phyloP scores from a whole-genome alignment of 371 early-diverging fungal species.

The Syncephalastrum monosporum region DNA sequence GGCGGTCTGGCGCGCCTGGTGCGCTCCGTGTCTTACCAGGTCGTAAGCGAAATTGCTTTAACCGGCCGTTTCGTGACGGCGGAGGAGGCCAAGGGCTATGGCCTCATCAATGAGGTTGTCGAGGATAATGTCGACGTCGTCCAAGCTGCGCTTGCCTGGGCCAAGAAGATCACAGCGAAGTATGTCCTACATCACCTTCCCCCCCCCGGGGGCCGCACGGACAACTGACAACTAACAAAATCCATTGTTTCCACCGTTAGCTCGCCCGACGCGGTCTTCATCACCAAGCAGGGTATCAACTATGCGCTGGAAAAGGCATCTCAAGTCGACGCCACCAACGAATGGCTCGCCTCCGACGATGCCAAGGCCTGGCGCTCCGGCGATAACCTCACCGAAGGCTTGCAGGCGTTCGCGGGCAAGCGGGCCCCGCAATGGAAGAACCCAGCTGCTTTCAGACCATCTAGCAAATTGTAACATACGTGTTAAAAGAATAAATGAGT shows the following conservation, averaged over 20 bases:
- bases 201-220: no score
- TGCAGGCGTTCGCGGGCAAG: conserved; percentile 40
- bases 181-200: conserved; percentile 11
- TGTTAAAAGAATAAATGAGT: no score
- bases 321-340: conserved; percentile 31
- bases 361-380: conserved; percentile 38
- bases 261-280: conserved; percentile 46
- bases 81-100: conserved; percentile 41
- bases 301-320: conserved; percentile 40
- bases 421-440: conserved; percentile 38
- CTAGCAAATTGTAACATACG: conserved; percentile 25
- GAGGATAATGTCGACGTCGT: conserved; percentile 33
- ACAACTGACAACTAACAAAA: background rate
- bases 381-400: conserved; percentile 39
- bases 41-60: conserved; percentile 43
- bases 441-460: conserved; percentile 19
- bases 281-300: conserved; percentile 44
- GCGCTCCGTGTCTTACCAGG: conserved; percentile 42
- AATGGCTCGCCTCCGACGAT: conserved; percentile 38
- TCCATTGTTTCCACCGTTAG: conserved; percentile 8
- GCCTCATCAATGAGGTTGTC: conserved; percentile 47
- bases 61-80: conserved; percentile 48
- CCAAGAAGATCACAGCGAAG: conserved; percentile 40
- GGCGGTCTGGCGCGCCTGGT: conserved; percentile 48
- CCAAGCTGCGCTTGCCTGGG: conserved; percentile 33